Evolutionary conservation across 2,329 filamentous ascomycete species (phyloP).

Genomic region (Diaporthe caulivora): DNA sequence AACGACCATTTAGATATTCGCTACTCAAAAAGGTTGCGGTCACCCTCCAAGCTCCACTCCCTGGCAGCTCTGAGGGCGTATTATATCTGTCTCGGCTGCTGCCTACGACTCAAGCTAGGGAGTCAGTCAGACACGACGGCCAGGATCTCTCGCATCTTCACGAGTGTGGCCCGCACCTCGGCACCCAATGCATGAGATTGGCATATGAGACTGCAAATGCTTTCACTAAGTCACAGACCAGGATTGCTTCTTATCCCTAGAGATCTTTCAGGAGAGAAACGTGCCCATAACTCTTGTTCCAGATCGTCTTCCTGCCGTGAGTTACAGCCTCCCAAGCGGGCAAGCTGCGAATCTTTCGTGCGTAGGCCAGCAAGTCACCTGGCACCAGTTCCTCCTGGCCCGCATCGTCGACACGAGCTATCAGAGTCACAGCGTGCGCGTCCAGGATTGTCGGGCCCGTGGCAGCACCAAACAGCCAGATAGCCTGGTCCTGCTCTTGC

Average conservation of each 20-base stretch:
- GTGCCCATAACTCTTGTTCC: slow-evolving; percentile 25
- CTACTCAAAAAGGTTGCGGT: not conserved
- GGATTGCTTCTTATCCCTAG: not conserved
- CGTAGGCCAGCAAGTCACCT: slow-evolving; percentile 36
- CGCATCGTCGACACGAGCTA: slow-evolving; percentile 36
- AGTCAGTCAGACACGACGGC: not conserved
- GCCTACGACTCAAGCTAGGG: not conserved
- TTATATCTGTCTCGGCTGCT: not conserved
- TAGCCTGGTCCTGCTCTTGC: not conserved
- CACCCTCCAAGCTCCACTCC: not conserved
- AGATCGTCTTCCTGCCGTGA: slow-evolving; percentile 39
- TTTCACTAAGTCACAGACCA: not conserved
- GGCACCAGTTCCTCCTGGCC: slow-evolving; percentile 39
- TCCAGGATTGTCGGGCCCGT: slow-evolving; percentile 28
- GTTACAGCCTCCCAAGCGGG: slow-evolving; percentile 37
- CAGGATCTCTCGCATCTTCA: not conserved
- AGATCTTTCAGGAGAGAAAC: slow-evolving; percentile 6
- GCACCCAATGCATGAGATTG: not conserved
- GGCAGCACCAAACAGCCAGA: slow-evolving; percentile 28
- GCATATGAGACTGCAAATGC: not conserved
- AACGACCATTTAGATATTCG: not conserved
- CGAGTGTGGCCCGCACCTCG: no score
- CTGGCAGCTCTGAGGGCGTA: not conserved
- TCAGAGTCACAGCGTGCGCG: slow-evolving; percentile 22
- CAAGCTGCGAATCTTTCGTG: slow-evolving; percentile 2